These are phyloP conservation scores for Henckelia pumila DNA, from an alignment of 257 asterid species.

Conservation along the genomic window DNA sequence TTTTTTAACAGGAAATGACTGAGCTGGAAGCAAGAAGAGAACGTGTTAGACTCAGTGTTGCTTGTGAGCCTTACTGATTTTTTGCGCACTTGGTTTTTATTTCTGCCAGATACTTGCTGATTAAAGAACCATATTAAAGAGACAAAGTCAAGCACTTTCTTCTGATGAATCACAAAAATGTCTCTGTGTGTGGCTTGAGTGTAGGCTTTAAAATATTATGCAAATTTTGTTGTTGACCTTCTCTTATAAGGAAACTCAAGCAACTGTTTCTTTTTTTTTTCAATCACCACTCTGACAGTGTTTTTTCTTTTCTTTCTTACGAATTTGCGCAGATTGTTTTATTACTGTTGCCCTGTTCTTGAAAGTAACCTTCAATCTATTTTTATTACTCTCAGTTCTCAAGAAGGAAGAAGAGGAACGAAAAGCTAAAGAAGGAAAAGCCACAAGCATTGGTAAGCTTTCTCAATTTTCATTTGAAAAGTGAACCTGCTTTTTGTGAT, in stretches of 20 bases:
- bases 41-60: slow-evolving; percentile 71
- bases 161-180: neutral
- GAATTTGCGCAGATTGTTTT: neutral
- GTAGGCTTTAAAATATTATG: neutral
- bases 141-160: slow-evolving; percentile 9
- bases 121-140: neutral
- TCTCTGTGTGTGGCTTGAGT: neutral
- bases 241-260: neutral
- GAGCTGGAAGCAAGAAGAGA: slow-evolving; percentile 90
- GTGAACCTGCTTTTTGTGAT: slow-evolving; percentile 9
- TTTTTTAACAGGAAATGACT: slow-evolving; percentile 74
- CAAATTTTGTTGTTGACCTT: neutral
- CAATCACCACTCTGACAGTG: neutral
- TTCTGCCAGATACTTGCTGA: slow-evolving; percentile 19
- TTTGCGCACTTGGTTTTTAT: slow-evolving; percentile 5
- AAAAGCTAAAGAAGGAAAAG: slow-evolving; percentile 60
- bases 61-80: slow-evolving; percentile 55
- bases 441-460: slow-evolving; percentile 50
- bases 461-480: slow-evolving; percentile 13
- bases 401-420: slow-evolving; percentile 89
- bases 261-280: neutral
- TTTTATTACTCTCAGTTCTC: slow-evolving; percentile 51
- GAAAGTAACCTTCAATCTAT: slow-evolving; percentile 8
- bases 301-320: too few relatives aligned
- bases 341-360: slow-evolving; percentile 9